Conservation (phyloP, 257 asterid genomes). For the Haberlea rhodopensis region DNA sequence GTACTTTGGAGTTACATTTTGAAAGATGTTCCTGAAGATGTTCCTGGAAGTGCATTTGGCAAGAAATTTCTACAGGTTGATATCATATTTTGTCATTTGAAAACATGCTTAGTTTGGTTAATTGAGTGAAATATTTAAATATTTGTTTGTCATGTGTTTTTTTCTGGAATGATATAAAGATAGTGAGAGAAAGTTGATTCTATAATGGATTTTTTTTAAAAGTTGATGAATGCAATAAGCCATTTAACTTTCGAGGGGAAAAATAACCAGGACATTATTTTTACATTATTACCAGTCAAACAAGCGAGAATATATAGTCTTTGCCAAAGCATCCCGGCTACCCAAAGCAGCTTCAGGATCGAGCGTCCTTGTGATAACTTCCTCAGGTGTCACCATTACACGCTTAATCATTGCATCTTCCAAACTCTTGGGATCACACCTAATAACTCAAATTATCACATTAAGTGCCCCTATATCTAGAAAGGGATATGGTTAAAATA, state of each 20-base stretch:
- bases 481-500: slow-evolving; percentile 13
- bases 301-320: slow-evolving; percentile 79
- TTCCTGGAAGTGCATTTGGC: too few relatives aligned
- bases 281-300: slow-evolving; percentile 71
- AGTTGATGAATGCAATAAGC: neutral
- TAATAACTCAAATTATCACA: slow-evolving; percentile 35
- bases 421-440: slow-evolving; percentile 93
- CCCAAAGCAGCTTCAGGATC: slow-evolving; percentile 96
- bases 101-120: neutral
- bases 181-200: neutral
- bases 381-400: slow-evolving; percentile 98
- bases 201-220: too few relatives aligned
- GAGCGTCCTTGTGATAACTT: slow-evolving; percentile 84
- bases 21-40: too few relatives aligned
- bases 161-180: neutral
- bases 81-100: neutral
- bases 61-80: too few relatives aligned
- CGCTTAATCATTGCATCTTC: slow-evolving; percentile 95
- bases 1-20: neutral
- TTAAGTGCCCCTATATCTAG: slow-evolving; percentile 14
- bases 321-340: slow-evolving; percentile 95
- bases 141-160: neutral
- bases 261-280: neutral
- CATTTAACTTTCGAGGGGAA: neutral
- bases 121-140: neutral